Base-by-base conservation (phyloP, 2,329 filamentous ascomycete species). In the Aspergillus pseudoviridinutans region DNA sequence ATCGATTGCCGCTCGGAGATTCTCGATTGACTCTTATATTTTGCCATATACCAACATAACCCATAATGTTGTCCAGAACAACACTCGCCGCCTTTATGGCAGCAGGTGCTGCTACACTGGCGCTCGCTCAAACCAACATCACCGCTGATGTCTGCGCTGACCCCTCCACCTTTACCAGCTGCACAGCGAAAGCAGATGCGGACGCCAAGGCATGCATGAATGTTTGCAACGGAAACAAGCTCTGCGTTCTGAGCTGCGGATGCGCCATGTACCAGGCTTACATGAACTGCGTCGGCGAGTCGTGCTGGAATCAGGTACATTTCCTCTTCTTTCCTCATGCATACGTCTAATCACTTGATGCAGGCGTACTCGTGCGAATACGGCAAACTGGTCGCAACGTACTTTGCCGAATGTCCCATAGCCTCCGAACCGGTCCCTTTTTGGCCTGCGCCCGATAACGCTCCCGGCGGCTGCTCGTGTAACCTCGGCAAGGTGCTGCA, bases 301-400 rank as follows among this genome's bases (percentile, higher is more conserved):
- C 64, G 24, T 76, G 73, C 64, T 76, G 74, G 74, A 76, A 76
- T 57, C 66, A 71, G 56, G 69, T 72, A 62, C n/a, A 10, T 42
- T 14, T 25, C 22, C 47, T 49, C 41, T 17, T 32, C 3, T 7
- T 25, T n/a, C 38, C 42, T 49, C 12, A 57, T 12, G 10, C 35
- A 17, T 38, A 12, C 5, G 8, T 12, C 17, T 38, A 10, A 38
- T 17, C 35, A 4, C 10, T 38, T 9, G 10, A 3, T 38, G 10
- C 10, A 38, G 35, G 35, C 17, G 17, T 38, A 38, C 35, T 38
- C 35, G 10, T 38, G 35, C 10, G 35, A 38, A 17, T 38, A 38
- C 17, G 35, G 12, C 35, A 17, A 38, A 10, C 12, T 38, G 35
- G 35, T 38, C 17, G 35, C 35, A 38, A 12, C 3, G 17, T 38